Evolutionary conservation across 352 stramenopile genomes (phyloP).

Genomic region (Phytophthora cactorum): DNA sequence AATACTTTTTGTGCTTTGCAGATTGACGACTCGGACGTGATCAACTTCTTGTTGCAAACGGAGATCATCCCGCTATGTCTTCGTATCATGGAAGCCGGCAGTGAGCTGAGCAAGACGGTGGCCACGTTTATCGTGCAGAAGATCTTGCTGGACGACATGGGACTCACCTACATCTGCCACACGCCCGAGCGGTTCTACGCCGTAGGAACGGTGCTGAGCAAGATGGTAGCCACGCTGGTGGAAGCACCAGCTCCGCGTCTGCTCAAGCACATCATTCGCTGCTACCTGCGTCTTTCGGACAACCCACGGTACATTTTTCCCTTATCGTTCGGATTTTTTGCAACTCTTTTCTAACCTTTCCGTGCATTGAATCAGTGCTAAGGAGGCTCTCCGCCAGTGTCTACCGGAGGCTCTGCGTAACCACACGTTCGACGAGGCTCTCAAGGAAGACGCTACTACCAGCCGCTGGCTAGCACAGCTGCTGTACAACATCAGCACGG

Average conservation of each 20-base stretch:
- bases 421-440: conserved; percentile 93
- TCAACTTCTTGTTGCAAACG: conserved; percentile 99
- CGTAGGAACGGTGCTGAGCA: conserved; percentile 93
- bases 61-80: conserved; percentile 99
- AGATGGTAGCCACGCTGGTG: conserved; percentile 97
- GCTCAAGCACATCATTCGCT: conserved; percentile 99
- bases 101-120: conserved; percentile 98
- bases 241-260: conserved; percentile 94
- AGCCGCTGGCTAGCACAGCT: conserved; percentile 97
- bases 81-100: conserved; percentile 99
- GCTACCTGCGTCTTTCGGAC: conserved; percentile 96
- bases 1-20: conserved; percentile 22
- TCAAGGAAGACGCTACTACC: conserved; percentile 97
- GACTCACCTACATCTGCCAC: conserved; percentile 98
- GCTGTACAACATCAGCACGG: conserved; percentile 90
- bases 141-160: conserved; percentile 98
- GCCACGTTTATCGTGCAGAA: conserved; percentile 99
- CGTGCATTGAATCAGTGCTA: conserved; percentile 54
- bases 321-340: background rate
- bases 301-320: conserved; percentile 51
- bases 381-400: conserved; percentile 97
- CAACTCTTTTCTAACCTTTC: conserved; percentile 31
- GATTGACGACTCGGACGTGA: conserved; percentile 99
- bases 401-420: conserved; percentile 94
- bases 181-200: conserved; percentile 95